A percentile compares a stretch with the other conserved stretches of the same genome.
These are phyloP conservation scores for Vitis hybrid DNA, from an alignment of 177 flowering plant species.

Conservation along the genomic window DNA sequence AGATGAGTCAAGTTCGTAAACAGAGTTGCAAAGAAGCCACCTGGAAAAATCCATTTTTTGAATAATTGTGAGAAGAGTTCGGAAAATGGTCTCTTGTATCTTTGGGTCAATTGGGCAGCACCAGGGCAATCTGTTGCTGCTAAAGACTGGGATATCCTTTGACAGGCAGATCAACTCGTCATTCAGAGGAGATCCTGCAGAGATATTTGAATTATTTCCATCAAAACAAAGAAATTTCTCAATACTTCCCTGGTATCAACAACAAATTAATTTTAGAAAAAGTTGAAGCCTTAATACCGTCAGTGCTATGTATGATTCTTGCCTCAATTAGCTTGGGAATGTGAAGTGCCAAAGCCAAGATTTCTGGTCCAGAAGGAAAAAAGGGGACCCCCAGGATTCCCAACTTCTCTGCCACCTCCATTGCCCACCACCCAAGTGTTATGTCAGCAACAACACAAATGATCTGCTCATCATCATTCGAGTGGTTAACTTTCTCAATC, in stretches of 20 bases:
- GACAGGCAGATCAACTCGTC: conserved; percentile 3
- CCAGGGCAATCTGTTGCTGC: conserved; percentile 6
- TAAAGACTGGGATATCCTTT: conserved; percentile 8
- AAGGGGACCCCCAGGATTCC: conserved; percentile 13
- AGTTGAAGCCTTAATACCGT: neutral
- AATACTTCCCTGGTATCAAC: too few species aligned
- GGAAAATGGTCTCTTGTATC: neutral
- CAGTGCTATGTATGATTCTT: conserved; percentile 12
- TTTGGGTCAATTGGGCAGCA: neutral
- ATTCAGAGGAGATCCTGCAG: too few species aligned
- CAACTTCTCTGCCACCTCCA: conserved; percentile 16
- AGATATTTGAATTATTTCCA: too few species aligned
- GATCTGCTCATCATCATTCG: neutral
- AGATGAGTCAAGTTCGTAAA: conserved; percentile 20
- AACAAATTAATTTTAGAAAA: too few species aligned
- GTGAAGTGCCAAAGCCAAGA: conserved; percentile 17
- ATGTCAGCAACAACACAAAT: conserved; percentile 19
- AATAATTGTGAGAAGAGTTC: neutral
- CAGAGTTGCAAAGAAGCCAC: conserved; percentile 20
- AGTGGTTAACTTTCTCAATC: neutral
- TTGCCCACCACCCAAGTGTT: conserved; percentile 3
- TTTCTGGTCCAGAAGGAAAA: conserved; percentile 13
- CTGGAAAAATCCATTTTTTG: neutral
- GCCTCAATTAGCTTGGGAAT: conserved; percentile 17
- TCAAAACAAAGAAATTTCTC: too few species aligned